Percentiles rank a stretch among this genome's conserved stretches.
Evolutionary conservation across 345 rosid species (phyloP).

Genomic region (Citrus cavaleriei): DNA sequence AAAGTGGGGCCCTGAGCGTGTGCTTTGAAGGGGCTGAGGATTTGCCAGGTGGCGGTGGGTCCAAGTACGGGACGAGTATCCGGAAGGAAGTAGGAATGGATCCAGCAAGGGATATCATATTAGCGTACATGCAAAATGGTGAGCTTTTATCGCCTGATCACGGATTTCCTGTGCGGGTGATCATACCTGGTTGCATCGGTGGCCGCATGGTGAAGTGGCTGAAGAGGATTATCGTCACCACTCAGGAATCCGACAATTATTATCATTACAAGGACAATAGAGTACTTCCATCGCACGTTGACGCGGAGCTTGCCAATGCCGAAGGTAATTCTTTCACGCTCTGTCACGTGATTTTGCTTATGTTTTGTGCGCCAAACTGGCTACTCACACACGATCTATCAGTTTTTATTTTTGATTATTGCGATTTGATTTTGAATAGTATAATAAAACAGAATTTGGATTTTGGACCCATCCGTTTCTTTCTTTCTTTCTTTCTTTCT

Average conservation of each 20-base stretch:
- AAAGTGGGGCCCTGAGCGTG: conserved; percentile 66
- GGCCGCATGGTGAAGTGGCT: conserved; percentile 98
- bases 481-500: too few relatives aligned
- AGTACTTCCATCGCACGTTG: conserved; percentile 85
- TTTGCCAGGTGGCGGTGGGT: conserved; percentile 92
- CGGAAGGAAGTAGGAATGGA: conserved; percentile 73
- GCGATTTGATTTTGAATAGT: too few relatives aligned
- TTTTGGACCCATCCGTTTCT: too few relatives aligned
- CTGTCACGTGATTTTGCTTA: not conserved
- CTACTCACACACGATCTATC: not conserved
- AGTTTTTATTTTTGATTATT: not conserved
- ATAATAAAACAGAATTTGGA: too few relatives aligned
- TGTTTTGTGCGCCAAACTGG: not conserved
- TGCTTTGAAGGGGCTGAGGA: conserved; percentile 96
- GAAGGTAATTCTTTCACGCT: conserved; percentile 45
- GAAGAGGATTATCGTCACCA: conserved; percentile 69
- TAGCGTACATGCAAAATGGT: conserved; percentile 97
- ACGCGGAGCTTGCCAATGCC: conserved; percentile 79
- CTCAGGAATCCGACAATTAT: conserved; percentile 65
- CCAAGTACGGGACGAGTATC: conserved; percentile 87
- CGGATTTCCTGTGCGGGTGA: conserved; percentile 81
- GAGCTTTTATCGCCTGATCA: conserved; percentile 79
- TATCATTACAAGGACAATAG: conserved; percentile 83
- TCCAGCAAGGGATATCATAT: conserved; percentile 68
- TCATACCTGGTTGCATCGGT: conserved; percentile 88